phyloP scores from a whole-genome alignment of 1,284 basidiomycete genomes.

The Phylloboletellus chloephorus region DNA sequence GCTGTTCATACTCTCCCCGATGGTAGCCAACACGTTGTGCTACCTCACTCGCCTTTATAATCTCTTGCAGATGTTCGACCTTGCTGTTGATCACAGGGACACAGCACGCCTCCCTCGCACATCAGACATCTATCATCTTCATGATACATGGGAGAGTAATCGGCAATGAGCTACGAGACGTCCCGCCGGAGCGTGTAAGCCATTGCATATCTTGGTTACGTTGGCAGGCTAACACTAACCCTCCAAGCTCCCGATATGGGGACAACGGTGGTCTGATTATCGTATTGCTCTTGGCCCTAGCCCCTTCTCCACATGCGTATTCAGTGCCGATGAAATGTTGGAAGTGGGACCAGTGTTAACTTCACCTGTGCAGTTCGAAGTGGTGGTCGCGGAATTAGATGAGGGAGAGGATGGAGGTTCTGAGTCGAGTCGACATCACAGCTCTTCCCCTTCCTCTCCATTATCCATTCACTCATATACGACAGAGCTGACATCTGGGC shows the following conservation, averaged over 20 bases:
- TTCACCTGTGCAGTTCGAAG: conserved; percentile 27
- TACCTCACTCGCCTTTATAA: conserved; percentile 27
- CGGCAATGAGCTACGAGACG: conserved; percentile 29
- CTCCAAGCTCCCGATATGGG: conserved; percentile 30
- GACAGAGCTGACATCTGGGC: neutral
- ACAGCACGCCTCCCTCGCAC: conserved; percentile 12
- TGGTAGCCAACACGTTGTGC: conserved; percentile 22
- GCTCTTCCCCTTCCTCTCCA: conserved; percentile 11
- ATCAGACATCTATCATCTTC: conserved; percentile 15
- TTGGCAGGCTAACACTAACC: conserved; percentile 14
- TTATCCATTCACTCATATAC: conserved; percentile 5
- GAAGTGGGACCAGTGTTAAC: conserved; percentile 22
- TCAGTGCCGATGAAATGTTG: conserved; percentile 21
- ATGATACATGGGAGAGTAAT: conserved; percentile 31
- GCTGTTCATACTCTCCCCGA: conserved; percentile 27
- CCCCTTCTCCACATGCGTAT: conserved; percentile 23
- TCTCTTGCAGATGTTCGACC: conserved; percentile 16
- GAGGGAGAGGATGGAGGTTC: conserved; percentile 19
- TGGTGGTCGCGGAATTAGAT: conserved; percentile 18
- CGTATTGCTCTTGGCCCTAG: conserved; percentile 26
- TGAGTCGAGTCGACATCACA: conserved; percentile 13
- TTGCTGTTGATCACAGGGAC: conserved; percentile 16
- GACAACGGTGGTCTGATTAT: conserved; percentile 29
- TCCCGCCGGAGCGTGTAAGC: conserved; percentile 30
- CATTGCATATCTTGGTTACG: conserved; percentile 1